A percentile compares a stretch with the other conserved stretches of the same genome.
Conservation (phyloP, 139 green algal species). For the Zygnema circumcarinatum region DNA sequence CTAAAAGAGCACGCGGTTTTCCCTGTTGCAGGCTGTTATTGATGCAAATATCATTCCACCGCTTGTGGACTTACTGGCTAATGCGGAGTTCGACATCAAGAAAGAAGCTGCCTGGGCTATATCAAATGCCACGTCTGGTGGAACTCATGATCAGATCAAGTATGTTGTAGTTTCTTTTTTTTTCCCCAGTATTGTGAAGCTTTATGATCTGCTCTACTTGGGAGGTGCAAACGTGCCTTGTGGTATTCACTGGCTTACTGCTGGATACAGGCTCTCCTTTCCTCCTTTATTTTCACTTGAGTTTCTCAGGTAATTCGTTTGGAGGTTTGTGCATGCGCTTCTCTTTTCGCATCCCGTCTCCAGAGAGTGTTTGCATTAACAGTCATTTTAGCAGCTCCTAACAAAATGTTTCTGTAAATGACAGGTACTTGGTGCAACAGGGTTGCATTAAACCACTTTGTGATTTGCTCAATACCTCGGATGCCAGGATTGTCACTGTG, state of each 20-base stretch:
- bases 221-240: too few relatives aligned
- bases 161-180: constrained; percentile 30
- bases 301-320: too few relatives aligned
- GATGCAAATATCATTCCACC: constrained; percentile 89
- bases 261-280: too few relatives aligned
- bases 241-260: too few relatives aligned
- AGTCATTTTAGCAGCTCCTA: too few relatives aligned
- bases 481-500: constrained; percentile 96
- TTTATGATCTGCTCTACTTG: too few relatives aligned
- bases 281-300: too few relatives aligned
- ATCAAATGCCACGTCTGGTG: constrained; percentile 95
- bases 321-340: too few relatives aligned
- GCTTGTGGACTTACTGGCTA: constrained; percentile 86
- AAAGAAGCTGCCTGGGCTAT: constrained; percentile 99
- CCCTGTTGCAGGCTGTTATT: constrained; percentile 73
- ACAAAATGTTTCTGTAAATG: too few relatives aligned
- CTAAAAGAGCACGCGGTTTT: too few relatives aligned
- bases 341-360: too few relatives aligned
- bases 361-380: too few relatives aligned
- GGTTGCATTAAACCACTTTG: constrained; percentile 95
- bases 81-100: constrained; percentile 99
- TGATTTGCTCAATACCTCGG: constrained; percentile 88
- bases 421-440: constrained; percentile 80
- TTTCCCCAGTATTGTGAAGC: neutral
- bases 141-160: constrained; percentile 77